Evolutionary conservation across 2,329 filamentous ascomycete genomes (phyloP).

Genomic region (Aureobasidium uvarum): DNA sequence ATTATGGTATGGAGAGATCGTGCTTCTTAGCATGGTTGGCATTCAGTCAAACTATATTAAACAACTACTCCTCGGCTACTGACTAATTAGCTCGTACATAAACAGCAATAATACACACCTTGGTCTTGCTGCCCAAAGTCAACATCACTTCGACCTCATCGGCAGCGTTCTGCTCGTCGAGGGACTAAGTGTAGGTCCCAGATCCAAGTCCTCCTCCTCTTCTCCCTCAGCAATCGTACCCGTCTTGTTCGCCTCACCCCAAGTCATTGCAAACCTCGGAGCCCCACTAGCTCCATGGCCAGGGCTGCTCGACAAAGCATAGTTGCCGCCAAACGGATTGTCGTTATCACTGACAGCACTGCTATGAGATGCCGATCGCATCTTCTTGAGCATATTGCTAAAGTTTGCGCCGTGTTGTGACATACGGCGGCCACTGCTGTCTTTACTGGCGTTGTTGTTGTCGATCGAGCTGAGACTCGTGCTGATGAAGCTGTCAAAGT

Average conservation of each 20-base stretch:
- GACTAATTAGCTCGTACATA: too few relatives aligned
- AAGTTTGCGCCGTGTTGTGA: background rate
- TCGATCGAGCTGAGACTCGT: conserved; percentile 3
- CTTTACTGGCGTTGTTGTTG: background rate
- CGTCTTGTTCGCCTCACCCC: background rate
- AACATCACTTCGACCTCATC: background rate
- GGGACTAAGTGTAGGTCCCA: conserved; percentile 6
- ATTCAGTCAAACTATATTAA: too few relatives aligned
- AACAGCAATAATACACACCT: too few relatives aligned
- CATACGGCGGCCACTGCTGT: background rate
- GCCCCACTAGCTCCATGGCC: background rate
- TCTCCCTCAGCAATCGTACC: background rate
- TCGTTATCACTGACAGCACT: background rate
- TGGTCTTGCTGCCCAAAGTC: too few relatives aligned
- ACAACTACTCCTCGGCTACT: too few relatives aligned
- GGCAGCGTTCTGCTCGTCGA: background rate
- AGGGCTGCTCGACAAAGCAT: background rate
- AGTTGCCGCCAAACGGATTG: background rate
- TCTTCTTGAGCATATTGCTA: conserved; percentile 16
- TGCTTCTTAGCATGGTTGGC: too few relatives aligned
- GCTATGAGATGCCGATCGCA: background rate
- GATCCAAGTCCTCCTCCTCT: background rate
- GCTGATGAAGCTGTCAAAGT: conserved; percentile 22
- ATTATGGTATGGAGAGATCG: too few relatives aligned
- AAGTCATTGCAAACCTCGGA: conserved; percentile 1